These are phyloP conservation scores for Penicillium concentricum DNA, from an alignment of 2,329 filamentous ascomycete species.

Conservation along the genomic window DNA sequence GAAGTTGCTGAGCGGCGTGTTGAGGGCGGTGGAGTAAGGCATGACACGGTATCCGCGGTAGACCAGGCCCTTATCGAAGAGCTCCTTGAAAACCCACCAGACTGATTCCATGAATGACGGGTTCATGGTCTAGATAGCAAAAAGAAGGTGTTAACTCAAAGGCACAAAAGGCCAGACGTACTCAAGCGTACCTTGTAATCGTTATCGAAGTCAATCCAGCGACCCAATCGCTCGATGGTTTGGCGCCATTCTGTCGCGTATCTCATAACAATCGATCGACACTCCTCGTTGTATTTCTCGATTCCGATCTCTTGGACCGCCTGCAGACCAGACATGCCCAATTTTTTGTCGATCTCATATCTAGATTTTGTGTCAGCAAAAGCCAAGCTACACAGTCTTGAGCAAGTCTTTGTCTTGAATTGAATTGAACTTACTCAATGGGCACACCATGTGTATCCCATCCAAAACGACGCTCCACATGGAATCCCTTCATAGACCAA, in stretches of 20 bases:
- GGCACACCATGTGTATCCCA: conserved; percentile 96
- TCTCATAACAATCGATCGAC: conserved; percentile 88
- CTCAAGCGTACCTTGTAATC: conserved; percentile 74
- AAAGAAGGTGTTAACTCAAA: conserved; percentile 3
- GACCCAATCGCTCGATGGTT: conserved; percentile 82
- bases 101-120: conserved; percentile 91
- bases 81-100: conserved; percentile 96
- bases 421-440: conserved; percentile 58
- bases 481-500: conserved; percentile 94
- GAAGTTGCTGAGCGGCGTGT: conserved; percentile 87
- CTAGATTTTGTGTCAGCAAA: not conserved
- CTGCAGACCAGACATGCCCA: conserved; percentile 82
- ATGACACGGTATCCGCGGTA: conserved; percentile 91
- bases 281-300: conserved; percentile 87
- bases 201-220: conserved; percentile 98
- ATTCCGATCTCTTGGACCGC: conserved; percentile 85
- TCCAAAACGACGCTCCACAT: conserved; percentile 88
- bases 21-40: conserved; percentile 90
- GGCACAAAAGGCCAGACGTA: not conserved
- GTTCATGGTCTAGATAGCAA: conserved; percentile 73
- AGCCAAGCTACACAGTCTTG: not conserved
- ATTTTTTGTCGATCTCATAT: conserved; percentile 95
- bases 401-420: not conserved
- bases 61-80: conserved; percentile 84
- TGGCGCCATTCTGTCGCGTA: conserved; percentile 83